Evolutionary conservation across 176 grass and related monocot species (phyloP), one percentile per base, ranked within the genome.

Genomic region (Triticum turgidum): DNA sequence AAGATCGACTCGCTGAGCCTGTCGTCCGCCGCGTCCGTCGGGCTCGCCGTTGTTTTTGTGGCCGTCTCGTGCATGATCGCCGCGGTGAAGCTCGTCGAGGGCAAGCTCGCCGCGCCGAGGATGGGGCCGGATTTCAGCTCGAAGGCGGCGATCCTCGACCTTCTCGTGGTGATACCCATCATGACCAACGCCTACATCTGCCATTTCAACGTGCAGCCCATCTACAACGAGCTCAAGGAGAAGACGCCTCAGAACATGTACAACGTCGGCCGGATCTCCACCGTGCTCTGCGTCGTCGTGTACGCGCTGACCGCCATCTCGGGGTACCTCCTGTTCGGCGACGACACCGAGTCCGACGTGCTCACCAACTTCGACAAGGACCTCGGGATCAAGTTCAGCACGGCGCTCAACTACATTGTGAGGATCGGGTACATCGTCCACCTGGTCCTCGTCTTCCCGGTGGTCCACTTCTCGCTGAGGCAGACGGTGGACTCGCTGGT

Each of bases 331-430:
- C 29, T 99, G 25, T 99, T 99, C 2, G 89, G 92, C 1, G 89
- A 99, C 0, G 97, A 96, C 85, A 99, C 97, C 0, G 94, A 99
- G 52, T 92, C 97, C 0, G 97, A 99, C 13, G 94, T 99, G 52
- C 90, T 99, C 32, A 99, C 97, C 63, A 99, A 99, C 87, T 99
- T 99, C 4, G 97, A 99, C 61, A 91, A 94, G 92, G 92, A 99
- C 54, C 92, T 99, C 0, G 97, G 97, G 35, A 99, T 99, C 83
- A 92, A 81, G 61, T 99, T 96, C 87, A 99, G 97, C 80, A 83
- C 87, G 2, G 76, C 89, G 38, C 89, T 99, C 82, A 99, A 99
- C 86, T 99, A 91, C 83, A 89, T 99, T 32, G 94, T 99, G 80
- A 88, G 97, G 76, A 94, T 99, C 33, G 97, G 97, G 22, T 99